phyloP scores from a whole-genome alignment of 768 basidiomycete genomes.

The Auricularia sp. region DNA sequence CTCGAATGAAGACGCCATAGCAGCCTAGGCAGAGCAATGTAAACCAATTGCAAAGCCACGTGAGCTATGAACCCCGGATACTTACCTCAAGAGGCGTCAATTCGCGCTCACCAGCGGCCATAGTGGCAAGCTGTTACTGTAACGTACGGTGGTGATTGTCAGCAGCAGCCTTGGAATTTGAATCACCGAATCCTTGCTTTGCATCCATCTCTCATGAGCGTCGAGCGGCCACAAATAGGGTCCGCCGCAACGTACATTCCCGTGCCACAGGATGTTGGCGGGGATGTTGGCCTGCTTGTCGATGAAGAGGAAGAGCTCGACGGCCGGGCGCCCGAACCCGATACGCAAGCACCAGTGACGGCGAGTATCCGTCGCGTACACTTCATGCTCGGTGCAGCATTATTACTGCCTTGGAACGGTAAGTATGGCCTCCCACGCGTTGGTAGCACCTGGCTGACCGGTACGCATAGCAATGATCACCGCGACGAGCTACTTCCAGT shows the following conservation, averaged over 20 bases:
- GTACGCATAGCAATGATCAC: conserved; percentile 68
- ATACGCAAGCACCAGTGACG: neutral
- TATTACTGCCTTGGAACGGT: conserved; percentile 89
- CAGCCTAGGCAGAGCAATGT: conserved; percentile 14
- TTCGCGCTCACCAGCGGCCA: neutral
- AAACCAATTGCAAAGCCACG: neutral
- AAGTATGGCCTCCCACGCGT: conserved; percentile 14
- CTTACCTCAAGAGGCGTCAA: neutral
- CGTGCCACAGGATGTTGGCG: neutral
- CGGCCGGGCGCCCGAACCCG: neutral
- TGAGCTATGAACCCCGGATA: neutral
- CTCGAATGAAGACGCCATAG: conserved; percentile 20
- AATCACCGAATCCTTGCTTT: too few relatives aligned
- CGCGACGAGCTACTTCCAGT: conserved; percentile 70
- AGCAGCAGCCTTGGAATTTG: too few relatives aligned
- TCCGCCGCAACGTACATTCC: neutral
- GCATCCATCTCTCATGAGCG: too few relatives aligned
- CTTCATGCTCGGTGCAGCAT: conserved; percentile 68
- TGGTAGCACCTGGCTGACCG: neutral
- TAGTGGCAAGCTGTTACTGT: neutral
- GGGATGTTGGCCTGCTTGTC: neutral
- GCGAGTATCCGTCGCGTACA: conserved; percentile 38
- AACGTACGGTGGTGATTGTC: neutral
- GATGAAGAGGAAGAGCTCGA: neutral
- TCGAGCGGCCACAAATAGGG: too few relatives aligned